These are phyloP conservation scores for Rusavskia elegans DNA, from an alignment of 495 filamentous ascomycete species.

Conservation along the genomic window DNA sequence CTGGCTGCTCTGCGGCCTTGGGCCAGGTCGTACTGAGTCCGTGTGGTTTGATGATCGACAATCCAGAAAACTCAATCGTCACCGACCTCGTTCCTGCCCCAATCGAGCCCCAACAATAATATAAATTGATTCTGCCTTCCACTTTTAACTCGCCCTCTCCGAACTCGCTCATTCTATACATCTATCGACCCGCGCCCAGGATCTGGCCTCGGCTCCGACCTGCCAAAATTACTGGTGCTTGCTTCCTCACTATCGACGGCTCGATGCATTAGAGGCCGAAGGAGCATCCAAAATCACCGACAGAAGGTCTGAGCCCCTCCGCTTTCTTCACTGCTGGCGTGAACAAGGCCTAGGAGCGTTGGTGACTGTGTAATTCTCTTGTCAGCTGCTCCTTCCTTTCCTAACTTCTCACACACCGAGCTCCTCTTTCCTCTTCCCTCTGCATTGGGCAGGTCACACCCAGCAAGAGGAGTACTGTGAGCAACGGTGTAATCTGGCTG, in stretches of 20 bases:
- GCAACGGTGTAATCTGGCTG: neutral
- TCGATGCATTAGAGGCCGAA: neutral
- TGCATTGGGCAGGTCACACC: neutral
- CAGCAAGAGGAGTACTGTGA: neutral
- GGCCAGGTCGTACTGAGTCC: too few relatives aligned
- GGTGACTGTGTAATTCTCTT: neutral
- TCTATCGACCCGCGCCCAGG: too few relatives aligned
- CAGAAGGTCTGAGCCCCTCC: neutral
- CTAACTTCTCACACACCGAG: too few relatives aligned
- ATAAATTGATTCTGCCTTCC: too few relatives aligned
- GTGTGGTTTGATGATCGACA: neutral
- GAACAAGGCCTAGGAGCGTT: neutral
- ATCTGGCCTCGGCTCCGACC: too few relatives aligned
- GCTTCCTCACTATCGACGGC: neutral
- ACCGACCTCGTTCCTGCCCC: neutral
- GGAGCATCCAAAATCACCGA: neutral
- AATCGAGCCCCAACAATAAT: too few relatives aligned
- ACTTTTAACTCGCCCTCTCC: too few relatives aligned
- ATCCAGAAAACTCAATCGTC: neutral
- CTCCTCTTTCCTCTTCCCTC: neutral
- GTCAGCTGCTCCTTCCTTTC: too few relatives aligned
- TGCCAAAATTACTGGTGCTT: neutral
- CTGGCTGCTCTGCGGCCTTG: too few relatives aligned
- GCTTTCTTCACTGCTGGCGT: neutral
- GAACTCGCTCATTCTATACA: too few relatives aligned